Conservation (phyloP, 495 filamentous ascomycete genomes). For the Penicillium verhagenii region DNA sequence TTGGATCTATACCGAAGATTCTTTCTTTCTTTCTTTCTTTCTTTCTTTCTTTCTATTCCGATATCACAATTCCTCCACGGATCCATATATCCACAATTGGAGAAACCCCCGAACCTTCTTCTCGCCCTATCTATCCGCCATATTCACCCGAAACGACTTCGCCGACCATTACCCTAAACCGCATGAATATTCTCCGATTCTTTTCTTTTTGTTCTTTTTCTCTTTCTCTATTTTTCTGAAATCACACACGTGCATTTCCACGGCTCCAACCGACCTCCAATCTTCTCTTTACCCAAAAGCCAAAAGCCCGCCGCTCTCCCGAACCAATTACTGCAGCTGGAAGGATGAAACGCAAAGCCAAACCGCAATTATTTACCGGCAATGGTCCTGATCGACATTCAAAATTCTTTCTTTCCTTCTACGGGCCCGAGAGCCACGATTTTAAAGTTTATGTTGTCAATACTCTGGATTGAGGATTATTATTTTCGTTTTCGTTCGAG, state of each 20-base stretch:
- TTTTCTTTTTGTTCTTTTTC: no score
- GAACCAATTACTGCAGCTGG: slow-evolving; percentile 8
- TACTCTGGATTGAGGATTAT: neutral
- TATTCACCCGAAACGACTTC: no score
- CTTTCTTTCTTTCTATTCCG: slow-evolving; percentile 8
- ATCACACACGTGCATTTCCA: no score
- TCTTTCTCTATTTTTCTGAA: no score
- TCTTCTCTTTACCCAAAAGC: slow-evolving; percentile 6
- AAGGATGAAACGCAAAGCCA: neutral
- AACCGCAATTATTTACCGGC: slow-evolving; percentile 12
- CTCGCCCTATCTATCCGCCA: neutral
- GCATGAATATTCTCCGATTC: no score
- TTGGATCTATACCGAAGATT: slow-evolving; percentile 1
- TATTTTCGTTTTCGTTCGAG: neutral
- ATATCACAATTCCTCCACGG: no score
- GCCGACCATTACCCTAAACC: neutral
- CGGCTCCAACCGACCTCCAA: slow-evolving; percentile 20
- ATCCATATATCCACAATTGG: neutral
- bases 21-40: slow-evolving; percentile 2
- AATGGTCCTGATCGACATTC: slow-evolving; percentile 23
- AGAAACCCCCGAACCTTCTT: neutral
- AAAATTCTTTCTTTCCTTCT: slow-evolving; percentile 1
- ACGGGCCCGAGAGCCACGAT: neutral
- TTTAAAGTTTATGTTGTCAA: slow-evolving; percentile 15
- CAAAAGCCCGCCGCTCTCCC: slow-evolving; percentile 8